These are phyloP conservation scores for Pharnaceum exiguum DNA, from an alignment of 148 eudicot genomes.

Conservation along the genomic window DNA sequence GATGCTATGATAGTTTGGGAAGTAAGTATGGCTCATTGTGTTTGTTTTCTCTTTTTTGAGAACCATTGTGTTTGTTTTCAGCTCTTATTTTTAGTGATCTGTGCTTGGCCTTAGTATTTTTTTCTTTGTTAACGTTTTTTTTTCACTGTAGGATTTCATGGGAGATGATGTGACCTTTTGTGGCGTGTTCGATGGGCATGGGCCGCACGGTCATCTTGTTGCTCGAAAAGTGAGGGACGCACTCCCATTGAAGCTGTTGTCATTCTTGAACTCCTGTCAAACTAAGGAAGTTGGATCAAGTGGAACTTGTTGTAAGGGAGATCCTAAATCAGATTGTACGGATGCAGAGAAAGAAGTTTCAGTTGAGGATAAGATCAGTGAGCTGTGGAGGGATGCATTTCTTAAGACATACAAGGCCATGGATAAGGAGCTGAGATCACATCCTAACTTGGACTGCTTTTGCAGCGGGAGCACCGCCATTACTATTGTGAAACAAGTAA, in stretches of 20 bases:
- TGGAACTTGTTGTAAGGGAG: slow-evolving; percentile 47
- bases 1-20: slow-evolving; percentile 99
- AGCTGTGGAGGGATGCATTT: slow-evolving; percentile 83
- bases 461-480: slow-evolving; percentile 99
- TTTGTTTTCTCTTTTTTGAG: neutral
- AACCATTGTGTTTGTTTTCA: neutral
- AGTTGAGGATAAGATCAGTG: slow-evolving; percentile 40
- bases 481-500: slow-evolving; percentile 83
- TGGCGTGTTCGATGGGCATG: slow-evolving; percentile 98
- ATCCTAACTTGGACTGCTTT: slow-evolving; percentile 88
- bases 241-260: slow-evolving; percentile 63
- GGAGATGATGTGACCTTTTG: slow-evolving; percentile 73
- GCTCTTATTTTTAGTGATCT: neutral
- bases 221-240: slow-evolving; percentile 95
- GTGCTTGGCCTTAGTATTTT: slow-evolving; percentile 3
- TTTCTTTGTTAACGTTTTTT: slow-evolving; percentile 1
- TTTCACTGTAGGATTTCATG: slow-evolving; percentile 64
- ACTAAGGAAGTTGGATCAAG: slow-evolving; percentile 50
- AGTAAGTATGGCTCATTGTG: no score
- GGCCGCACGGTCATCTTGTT: slow-evolving; percentile 95
- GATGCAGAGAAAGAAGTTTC: slow-evolving; percentile 47
- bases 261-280: slow-evolving; percentile 56
- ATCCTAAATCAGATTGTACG: slow-evolving; percentile 38
- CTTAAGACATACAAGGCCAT: slow-evolving; percentile 86
- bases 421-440: slow-evolving; percentile 91